These are phyloP conservation scores for Saccharomyces pastorianus DNA, from an alignment of 1,139 yeast species.

Conservation along the genomic window DNA sequence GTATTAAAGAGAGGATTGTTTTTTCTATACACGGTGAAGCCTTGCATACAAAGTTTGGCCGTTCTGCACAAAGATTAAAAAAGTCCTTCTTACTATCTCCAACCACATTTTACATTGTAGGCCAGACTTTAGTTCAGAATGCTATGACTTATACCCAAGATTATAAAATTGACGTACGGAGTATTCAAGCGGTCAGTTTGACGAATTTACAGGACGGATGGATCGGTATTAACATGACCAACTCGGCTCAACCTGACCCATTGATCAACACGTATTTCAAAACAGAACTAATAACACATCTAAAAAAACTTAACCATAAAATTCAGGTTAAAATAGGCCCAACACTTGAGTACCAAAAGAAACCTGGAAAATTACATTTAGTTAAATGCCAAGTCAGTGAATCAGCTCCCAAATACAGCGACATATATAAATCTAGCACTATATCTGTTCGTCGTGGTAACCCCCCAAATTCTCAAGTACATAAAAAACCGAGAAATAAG, in stretches of 20 bases:
- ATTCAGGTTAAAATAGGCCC: slow-evolving; percentile 62
- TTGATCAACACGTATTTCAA: slow-evolving; percentile 76
- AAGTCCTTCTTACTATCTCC: slow-evolving; percentile 66
- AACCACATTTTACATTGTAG: slow-evolving; percentile 55
- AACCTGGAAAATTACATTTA: slow-evolving; percentile 73
- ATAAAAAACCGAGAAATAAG: slow-evolving; percentile 52
- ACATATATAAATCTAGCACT: slow-evolving; percentile 80
- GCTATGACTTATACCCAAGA: slow-evolving; percentile 65
- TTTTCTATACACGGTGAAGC: slow-evolving; percentile 82
- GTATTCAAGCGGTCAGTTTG: slow-evolving; percentile 58
- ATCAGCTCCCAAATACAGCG: slow-evolving; percentile 57
- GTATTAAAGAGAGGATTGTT: slow-evolving; percentile 57
- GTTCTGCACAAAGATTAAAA: slow-evolving; percentile 76
- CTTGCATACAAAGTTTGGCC: slow-evolving; percentile 78
- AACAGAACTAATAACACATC: slow-evolving; percentile 77
- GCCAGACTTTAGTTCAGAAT: slow-evolving; percentile 65
- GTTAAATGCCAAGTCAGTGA: slow-evolving; percentile 61
- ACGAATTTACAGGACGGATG: slow-evolving; percentile 86
- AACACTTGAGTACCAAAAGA: slow-evolving; percentile 76
- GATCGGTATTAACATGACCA: slow-evolving; percentile 66
- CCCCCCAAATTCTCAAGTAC: slow-evolving; percentile 63
- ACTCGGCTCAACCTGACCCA: slow-evolving; percentile 61
- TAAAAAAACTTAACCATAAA: slow-evolving; percentile 54
- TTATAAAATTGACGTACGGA: slow-evolving; percentile 49
- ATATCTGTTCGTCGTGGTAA: slow-evolving; percentile 79